phyloP scores from a whole-genome alignment of 495 filamentous ascomycete species.

The Chaetomidium leptoderma region DNA sequence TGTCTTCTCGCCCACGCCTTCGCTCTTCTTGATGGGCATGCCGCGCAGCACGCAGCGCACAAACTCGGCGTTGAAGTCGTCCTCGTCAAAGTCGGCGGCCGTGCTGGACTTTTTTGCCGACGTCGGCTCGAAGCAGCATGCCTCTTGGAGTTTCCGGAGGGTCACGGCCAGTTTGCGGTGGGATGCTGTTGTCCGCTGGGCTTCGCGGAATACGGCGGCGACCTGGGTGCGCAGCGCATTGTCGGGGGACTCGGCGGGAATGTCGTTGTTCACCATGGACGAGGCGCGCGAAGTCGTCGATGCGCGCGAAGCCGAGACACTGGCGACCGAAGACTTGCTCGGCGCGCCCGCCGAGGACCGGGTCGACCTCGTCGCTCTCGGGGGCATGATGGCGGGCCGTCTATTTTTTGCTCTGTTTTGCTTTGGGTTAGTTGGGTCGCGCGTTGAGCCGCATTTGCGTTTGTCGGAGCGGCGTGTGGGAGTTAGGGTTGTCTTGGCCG shows the following conservation, averaged over 20 bases:
- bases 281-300: conserved; percentile 58
- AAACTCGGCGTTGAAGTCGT: conserved; percentile 83
- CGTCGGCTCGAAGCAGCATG: conserved; percentile 73
- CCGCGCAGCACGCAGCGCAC: conserved; percentile 74
- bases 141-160: conserved; percentile 81
- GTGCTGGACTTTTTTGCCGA: conserved; percentile 46
- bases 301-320: no score
- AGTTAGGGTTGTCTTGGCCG: not conserved
- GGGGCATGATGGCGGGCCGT: conserved; percentile 23
- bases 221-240: conserved; percentile 71
- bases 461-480: not conserved
- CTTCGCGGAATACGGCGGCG: conserved; percentile 75
- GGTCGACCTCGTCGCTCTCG: conserved; percentile 51
- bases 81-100: conserved; percentile 63
- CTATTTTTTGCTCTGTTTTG: conserved; percentile 5
- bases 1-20: conserved; percentile 79
- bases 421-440: not conserved
- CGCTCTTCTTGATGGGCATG: conserved; percentile 85
- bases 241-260: conserved; percentile 68
- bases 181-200: conserved; percentile 79
- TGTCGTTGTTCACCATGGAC: conserved; percentile 54
- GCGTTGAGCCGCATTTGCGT: conserved; percentile 1
- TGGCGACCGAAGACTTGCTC: conserved; percentile 48
- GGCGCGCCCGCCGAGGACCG: conserved; percentile 49
- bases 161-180: conserved; percentile 86